Conservation (phyloP, 768 basidiomycete species). For the Suillus placidus region DNA sequence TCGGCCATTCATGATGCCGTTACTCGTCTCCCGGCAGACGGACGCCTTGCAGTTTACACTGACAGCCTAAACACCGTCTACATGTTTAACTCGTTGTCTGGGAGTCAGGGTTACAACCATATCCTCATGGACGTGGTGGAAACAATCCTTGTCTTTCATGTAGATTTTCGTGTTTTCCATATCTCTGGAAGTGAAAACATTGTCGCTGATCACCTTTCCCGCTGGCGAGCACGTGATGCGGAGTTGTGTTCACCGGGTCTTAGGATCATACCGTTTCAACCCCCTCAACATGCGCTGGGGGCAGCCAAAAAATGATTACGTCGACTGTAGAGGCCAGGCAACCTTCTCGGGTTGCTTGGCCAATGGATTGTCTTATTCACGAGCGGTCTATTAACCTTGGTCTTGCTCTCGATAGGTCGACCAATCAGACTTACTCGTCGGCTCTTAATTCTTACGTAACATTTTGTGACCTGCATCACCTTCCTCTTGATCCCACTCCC, state of each 20-base stretch:
- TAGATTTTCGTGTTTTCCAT: conserved; percentile 29
- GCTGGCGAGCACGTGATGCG: too few relatives aligned
- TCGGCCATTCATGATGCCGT: too few relatives aligned
- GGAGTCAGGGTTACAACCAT: too few relatives aligned
- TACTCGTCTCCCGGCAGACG: too few relatives aligned
- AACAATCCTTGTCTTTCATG: background rate
- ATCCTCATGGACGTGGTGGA: too few relatives aligned
- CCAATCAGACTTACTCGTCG: background rate
- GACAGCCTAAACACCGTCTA: too few relatives aligned
- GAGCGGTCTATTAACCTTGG: background rate
- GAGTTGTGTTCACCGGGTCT: background rate
- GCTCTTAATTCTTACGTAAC: background rate
- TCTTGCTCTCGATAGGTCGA: accelerated
- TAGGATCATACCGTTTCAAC: conserved; percentile 11
- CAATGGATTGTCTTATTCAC: background rate
- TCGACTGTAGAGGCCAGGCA: background rate
- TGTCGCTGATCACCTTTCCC: conserved; percentile 31
- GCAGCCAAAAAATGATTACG: conserved; percentile 6
- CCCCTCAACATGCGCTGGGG: conserved; percentile 32
- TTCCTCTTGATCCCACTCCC: too few relatives aligned
- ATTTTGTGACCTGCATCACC: background rate
- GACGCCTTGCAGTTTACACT: too few relatives aligned
- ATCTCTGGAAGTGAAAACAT: conserved; percentile 25
- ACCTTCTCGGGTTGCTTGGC: background rate
- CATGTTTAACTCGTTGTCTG: too few relatives aligned